Evolutionary conservation across 2,329 filamentous ascomycete species (phyloP).

Genomic region (Drechslerella coelobrocha): DNA sequence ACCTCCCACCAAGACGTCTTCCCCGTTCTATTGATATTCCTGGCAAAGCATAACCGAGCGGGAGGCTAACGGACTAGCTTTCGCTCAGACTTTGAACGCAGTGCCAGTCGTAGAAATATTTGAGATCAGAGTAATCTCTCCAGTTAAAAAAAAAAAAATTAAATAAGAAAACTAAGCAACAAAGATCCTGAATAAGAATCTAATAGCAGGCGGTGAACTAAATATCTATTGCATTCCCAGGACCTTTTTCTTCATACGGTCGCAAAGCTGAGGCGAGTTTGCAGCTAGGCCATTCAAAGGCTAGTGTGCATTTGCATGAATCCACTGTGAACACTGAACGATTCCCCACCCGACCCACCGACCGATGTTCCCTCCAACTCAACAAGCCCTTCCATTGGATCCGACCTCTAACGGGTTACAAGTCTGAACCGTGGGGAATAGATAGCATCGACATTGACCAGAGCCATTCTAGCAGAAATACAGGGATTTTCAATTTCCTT

Average conservation of each 20-base stretch:
- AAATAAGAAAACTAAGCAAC: neutral
- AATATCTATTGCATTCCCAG: constrained; percentile 13
- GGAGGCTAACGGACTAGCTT: constrained; percentile 4
- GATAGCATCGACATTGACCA: neutral
- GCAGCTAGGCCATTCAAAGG: constrained; percentile 2
- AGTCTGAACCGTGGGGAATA: constrained; percentile 2
- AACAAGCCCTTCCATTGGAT: neutral
- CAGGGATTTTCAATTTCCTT: constrained; percentile 5
- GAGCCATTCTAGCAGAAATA: neutral
- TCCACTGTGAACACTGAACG: constrained; percentile 12
- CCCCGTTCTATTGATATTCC: constrained; percentile 5
- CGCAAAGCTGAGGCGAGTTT: constrained; percentile 2
- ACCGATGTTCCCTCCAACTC: constrained; percentile 1
- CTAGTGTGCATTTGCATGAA: constrained; percentile 17
- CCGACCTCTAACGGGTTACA: constrained; percentile 7
- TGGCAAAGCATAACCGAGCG: neutral
- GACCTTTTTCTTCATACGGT: neutral
- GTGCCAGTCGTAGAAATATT: constrained; percentile 1
- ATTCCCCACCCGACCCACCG: constrained; percentile 6
- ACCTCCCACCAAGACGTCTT: constrained; percentile 1
- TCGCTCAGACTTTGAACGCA: constrained; percentile 1
- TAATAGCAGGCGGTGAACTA: constrained; percentile 7
- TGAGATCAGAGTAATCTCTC: neutral
- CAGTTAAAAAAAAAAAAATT: neutral
- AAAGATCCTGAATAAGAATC: neutral